Evolutionary conservation across 1,139 yeast species (phyloP).

Genomic region (Protomyces inundatus): DNA sequence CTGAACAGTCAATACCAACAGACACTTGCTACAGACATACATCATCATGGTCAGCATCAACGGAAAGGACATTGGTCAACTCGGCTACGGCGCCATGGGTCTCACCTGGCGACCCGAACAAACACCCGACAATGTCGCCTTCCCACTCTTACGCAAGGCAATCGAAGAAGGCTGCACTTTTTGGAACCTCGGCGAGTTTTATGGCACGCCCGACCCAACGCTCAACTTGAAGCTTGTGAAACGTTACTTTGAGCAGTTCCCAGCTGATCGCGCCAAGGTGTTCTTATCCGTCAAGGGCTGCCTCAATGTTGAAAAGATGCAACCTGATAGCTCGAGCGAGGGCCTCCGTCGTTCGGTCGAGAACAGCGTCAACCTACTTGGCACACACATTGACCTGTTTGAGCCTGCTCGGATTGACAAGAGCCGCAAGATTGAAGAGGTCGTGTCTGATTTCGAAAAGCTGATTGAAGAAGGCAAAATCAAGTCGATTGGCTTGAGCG

Average conservation of each 20-base stretch:
- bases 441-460: constrained; percentile 36
- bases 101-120: constrained; percentile 54
- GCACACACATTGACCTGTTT: constrained; percentile 52
- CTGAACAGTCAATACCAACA: too few relatives aligned
- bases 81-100: constrained; percentile 62
- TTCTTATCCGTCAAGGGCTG: constrained; percentile 68
- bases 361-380: constrained; percentile 46
- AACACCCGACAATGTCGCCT: constrained; percentile 46
- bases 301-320: constrained; percentile 38
- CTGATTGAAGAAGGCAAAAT: constrained; percentile 41
- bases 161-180: constrained; percentile 51
- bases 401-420: constrained; percentile 66
- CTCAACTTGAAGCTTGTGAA: constrained; percentile 52
- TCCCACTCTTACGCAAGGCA: constrained; percentile 48
- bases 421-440: constrained; percentile 40
- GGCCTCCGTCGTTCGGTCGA: constrained; percentile 50
- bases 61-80: constrained; percentile 1
- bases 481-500: constrained; percentile 63
- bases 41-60: neutral
- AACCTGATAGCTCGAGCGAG: constrained; percentile 51
- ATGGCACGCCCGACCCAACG: constrained; percentile 51
- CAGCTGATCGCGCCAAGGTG: constrained; percentile 51
- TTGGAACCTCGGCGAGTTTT: constrained; percentile 74
- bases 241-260: constrained; percentile 54
- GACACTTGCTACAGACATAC: neutral